phyloP scores from a whole-genome alignment of 1,284 basidiomycete genomes.

The Nidula niveotomentosa region DNA sequence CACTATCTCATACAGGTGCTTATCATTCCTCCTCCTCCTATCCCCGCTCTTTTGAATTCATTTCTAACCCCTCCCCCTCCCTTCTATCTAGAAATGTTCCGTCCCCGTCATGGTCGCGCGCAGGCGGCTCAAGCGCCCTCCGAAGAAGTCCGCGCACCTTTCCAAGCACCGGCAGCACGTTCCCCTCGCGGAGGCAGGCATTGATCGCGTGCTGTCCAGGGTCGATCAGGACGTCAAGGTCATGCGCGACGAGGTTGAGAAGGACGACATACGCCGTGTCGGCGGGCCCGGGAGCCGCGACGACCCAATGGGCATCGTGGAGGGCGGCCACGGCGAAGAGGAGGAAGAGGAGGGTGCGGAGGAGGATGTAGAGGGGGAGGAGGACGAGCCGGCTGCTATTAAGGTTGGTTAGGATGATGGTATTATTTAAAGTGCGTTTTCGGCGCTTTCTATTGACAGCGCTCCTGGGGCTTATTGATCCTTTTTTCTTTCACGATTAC shows the following conservation, averaged over 20 bases:
- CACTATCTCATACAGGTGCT: slow-evolving; percentile 91
- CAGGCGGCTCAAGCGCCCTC: slow-evolving; percentile 76
- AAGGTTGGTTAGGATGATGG: slow-evolving; percentile 16
- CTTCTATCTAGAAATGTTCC: slow-evolving; percentile 64
- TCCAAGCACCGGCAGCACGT: slow-evolving; percentile 69
- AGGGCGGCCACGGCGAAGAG: slow-evolving; percentile 19
- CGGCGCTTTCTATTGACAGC: too few species aligned
- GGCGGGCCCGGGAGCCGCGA: slow-evolving; percentile 29
- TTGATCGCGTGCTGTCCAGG: slow-evolving; percentile 76
- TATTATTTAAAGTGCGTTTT: neutral
- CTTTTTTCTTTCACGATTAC: too few species aligned
- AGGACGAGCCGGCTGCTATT: slow-evolving; percentile 16
- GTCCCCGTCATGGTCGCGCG: slow-evolving; percentile 94
- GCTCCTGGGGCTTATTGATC: too few species aligned
- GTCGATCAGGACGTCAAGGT: slow-evolving; percentile 73
- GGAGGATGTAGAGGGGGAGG: slow-evolving; percentile 27
- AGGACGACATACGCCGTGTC: slow-evolving; percentile 55
- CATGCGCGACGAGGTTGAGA: slow-evolving; percentile 68
- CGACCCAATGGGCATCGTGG: slow-evolving; percentile 19
- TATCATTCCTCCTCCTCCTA: neutral
- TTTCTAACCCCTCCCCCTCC: neutral
- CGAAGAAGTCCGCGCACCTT: slow-evolving; percentile 62
- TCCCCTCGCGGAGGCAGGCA: slow-evolving; percentile 83
- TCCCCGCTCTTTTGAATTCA: neutral
- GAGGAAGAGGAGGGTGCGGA: slow-evolving; percentile 35